Evolutionary conservation across 2,329 filamentous ascomycete species (phyloP).

Genomic region (Phialophora tarda): DNA sequence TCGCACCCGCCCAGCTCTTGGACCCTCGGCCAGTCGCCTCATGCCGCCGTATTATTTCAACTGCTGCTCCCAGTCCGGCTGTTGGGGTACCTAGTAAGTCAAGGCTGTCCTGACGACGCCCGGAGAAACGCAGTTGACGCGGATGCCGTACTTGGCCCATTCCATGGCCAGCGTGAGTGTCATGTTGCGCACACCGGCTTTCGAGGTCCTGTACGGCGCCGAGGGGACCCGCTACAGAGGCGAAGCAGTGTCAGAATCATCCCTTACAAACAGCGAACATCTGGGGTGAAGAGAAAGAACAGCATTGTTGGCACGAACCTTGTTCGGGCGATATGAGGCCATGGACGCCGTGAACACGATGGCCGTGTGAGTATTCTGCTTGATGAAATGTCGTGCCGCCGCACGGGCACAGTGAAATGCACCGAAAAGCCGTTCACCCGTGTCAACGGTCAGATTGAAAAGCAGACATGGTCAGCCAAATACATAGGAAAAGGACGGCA

Average conservation of each 20-base stretch:
- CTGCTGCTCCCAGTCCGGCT: slow-evolving; percentile 62
- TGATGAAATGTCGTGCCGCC: slow-evolving; percentile 48
- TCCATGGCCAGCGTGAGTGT: slow-evolving; percentile 62
- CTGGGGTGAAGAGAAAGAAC: too few species aligned
- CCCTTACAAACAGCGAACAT: too few species aligned
- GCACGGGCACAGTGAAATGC: slow-evolving; percentile 44
- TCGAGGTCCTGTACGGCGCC: slow-evolving; percentile 52
- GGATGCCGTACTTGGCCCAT: slow-evolving; percentile 35
- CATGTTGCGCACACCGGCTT: slow-evolving; percentile 68
- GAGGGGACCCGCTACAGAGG: slow-evolving; percentile 42
- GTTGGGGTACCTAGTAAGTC: slow-evolving; percentile 59
- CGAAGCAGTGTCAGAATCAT: too few species aligned
- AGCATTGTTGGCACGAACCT: slow-evolving; percentile 35
- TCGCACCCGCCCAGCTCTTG: slow-evolving; percentile 63
- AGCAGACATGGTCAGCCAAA: too few species aligned
- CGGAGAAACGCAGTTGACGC: slow-evolving; percentile 35
- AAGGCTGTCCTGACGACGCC: slow-evolving; percentile 45
- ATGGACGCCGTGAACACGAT: slow-evolving; percentile 56
- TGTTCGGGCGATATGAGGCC: slow-evolving; percentile 56
- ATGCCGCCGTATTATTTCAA: slow-evolving; percentile 65
- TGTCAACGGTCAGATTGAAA: too few species aligned
- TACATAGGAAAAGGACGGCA: too few species aligned
- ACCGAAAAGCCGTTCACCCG: slow-evolving; percentile 12
- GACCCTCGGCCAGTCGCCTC: slow-evolving; percentile 59
- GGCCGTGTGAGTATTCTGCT: slow-evolving; percentile 47